These are phyloP conservation scores for Neoboletus subvelutipes DNA, from an alignment of 768 basidiomycete genomes.

Conservation along the genomic window DNA sequence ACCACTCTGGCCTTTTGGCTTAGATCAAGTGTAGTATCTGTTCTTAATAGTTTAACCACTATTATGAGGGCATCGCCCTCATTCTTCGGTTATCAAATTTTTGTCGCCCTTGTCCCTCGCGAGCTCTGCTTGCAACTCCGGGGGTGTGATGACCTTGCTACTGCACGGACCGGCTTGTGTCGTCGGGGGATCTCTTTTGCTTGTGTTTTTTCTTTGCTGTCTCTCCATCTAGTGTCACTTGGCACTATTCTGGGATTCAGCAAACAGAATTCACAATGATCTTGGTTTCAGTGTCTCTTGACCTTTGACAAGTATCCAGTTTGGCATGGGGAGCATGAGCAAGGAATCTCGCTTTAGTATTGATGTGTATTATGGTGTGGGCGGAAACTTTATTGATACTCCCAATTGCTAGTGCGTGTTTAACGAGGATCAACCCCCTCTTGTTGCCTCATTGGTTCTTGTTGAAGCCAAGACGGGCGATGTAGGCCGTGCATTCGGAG, in stretches of 20 bases:
- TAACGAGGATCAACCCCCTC: too few relatives aligned
- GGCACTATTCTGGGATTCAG: neutral
- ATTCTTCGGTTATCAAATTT: conserved; percentile 54
- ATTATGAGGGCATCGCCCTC: conserved; percentile 54
- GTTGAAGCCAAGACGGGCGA: neutral
- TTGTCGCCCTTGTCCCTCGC: conserved; percentile 24
- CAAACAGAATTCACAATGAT: conserved; percentile 5
- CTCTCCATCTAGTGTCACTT: neutral
- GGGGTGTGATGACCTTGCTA: conserved; percentile 38
- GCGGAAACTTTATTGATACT: too few relatives aligned
- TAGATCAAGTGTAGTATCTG: conserved; percentile 80
- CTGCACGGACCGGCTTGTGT: conserved; percentile 49
- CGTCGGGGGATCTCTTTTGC: conserved; percentile 49
- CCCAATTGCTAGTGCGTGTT: too few relatives aligned
- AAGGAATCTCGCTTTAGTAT: too few relatives aligned
- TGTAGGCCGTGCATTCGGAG: neutral
- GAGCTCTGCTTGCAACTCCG: conserved; percentile 44
- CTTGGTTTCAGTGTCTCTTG: too few relatives aligned
- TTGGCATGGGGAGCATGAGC: too few relatives aligned
- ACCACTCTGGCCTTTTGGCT: conserved; percentile 56
- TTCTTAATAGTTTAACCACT: conserved; percentile 63
- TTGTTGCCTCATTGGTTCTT: too few relatives aligned
- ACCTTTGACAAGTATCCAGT: too few relatives aligned
- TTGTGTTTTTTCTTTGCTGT: conserved; percentile 15
- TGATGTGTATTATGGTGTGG: too few relatives aligned